These are phyloP conservation scores for Blastobotrys illinoisensis DNA, from an alignment of 1,139 yeast genomes.

Conservation along the genomic window DNA sequence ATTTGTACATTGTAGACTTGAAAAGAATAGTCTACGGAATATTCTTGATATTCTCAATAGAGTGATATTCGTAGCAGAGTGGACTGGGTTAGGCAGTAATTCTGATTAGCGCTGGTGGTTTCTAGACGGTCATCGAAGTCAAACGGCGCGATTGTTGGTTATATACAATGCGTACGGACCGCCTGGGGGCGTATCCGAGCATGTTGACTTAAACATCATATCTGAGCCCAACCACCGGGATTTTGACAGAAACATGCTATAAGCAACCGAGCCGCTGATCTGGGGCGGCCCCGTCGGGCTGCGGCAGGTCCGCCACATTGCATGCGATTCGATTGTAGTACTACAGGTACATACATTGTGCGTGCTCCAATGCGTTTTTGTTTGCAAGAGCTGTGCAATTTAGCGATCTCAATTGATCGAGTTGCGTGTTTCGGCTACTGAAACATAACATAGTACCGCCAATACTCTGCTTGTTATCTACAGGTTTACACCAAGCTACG, in stretches of 20 bases:
- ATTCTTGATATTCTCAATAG: too few species aligned
- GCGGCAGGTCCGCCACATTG: neutral
- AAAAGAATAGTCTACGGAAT: too few species aligned
- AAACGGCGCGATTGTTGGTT: neutral
- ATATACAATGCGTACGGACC: neutral
- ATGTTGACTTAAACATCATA: neutral
- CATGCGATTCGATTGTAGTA: neutral
- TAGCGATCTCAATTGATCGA: too few species aligned
- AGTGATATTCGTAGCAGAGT: too few species aligned
- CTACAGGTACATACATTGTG: too few species aligned
- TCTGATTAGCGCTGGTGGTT: neutral
- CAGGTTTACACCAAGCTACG: too few species aligned
- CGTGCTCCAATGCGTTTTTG: too few species aligned
- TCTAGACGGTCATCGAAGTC: neutral
- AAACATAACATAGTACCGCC: too few species aligned
- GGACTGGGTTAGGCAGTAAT: too few species aligned
- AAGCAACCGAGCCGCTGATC: neutral
- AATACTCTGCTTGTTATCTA: too few species aligned
- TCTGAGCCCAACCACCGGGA: neutral
- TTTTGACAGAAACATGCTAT: neutral
- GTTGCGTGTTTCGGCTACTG: too few species aligned
- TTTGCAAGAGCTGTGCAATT: too few species aligned
- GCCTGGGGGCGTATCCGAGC: neutral
- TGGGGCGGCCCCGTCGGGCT: neutral
- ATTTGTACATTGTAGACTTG: neutral